Evolutionary conservation across 352 stramenopile species (phyloP), one percentile per base, ranked within the genome.

Genomic region (Phytophthora megakarya): DNA sequence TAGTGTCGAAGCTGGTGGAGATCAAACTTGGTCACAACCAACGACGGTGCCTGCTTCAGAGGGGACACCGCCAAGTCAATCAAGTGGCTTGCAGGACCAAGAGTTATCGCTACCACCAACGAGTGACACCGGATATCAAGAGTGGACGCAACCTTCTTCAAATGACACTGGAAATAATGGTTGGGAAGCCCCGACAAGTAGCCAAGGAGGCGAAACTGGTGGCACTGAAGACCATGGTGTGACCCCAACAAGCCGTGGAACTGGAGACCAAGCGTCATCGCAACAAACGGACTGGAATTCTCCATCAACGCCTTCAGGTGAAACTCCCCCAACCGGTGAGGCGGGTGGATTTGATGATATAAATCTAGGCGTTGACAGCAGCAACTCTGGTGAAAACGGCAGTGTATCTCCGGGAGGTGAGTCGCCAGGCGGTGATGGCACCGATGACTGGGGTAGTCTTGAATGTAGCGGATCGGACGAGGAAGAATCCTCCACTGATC

Each of bases 381-480:
- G 58, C 21, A 48, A 48, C 12, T 66, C 58, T 12, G 45, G 21
- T 4, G 58, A 11, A 35, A 35, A 54, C 21, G 18, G 42, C 42
- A 40, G 21, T 13, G 18, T 11, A 13, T n/a, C 23, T 9, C 21
- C 21, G 15, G 30, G 18, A 7, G 30, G 13, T 13, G 30, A 11
- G 8, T 15, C 13, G 30, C 30, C 13, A n/a, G n/a, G n/a, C n/a
- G n/a, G n/a, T n/a, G n/a, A n/a, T n/a, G n/a, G n/a, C n/a, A n/a
- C n/a, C n/a, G n/a, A n/a, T n/a, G n/a, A n/a, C n/a, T n/a, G n/a
- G n/a, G n/a, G n/a, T 5, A 59, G 56, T 50, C 48, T 71, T 8
- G 63, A 71, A 26, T 71, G 63, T 37, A 71, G 63, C 21, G 63
- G 56, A 23, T 71, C 63, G 2, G 50, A 57, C 10, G 62, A 70